Conservation (phyloP, 768 basidiomycete genomes). For the Psilocybe cubensis region DNA sequence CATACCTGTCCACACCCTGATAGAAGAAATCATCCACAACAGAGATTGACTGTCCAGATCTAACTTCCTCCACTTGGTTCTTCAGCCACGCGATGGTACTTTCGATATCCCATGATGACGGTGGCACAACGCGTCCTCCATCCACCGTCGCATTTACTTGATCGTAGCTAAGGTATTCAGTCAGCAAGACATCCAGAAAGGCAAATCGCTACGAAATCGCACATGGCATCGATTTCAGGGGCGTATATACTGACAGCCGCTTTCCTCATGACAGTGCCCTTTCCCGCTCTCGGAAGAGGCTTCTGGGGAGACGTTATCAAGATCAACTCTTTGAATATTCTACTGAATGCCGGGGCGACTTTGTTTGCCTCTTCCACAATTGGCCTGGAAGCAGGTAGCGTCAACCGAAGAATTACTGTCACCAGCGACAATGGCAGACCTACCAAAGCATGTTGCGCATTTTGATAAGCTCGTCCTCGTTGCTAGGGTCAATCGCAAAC, state of each 20-base stretch:
- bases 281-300: slow-evolving; percentile 47
- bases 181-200: not conserved
- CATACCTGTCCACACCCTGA: slow-evolving; percentile 25
- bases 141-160: slow-evolving; percentile 16
- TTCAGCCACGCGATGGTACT: slow-evolving; percentile 19
- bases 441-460: not conserved
- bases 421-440: not conserved
- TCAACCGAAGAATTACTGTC: no score
- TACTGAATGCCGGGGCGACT: slow-evolving; percentile 42
- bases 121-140: slow-evolving; percentile 12
- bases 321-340: slow-evolving; percentile 58
- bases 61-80: slow-evolving; percentile 19
- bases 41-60: slow-evolving; percentile 1
- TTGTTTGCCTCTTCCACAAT: slow-evolving; percentile 48
- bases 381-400: slow-evolving; percentile 26
- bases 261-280: slow-evolving; percentile 52
- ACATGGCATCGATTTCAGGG: slow-evolving; percentile 51
- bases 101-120: slow-evolving; percentile 15
- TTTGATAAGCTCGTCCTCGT: not conserved
- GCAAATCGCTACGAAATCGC: slow-evolving; percentile 13
- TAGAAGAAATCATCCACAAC: slow-evolving; percentile 20
- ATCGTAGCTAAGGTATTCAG: slow-evolving; percentile 15
- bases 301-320: slow-evolving; percentile 39
- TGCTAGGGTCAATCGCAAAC: not conserved
- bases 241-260: slow-evolving; percentile 43